phyloP scores from a whole-genome alignment of 495 filamentous ascomycete species.

The Alectoria sarmentosa region DNA sequence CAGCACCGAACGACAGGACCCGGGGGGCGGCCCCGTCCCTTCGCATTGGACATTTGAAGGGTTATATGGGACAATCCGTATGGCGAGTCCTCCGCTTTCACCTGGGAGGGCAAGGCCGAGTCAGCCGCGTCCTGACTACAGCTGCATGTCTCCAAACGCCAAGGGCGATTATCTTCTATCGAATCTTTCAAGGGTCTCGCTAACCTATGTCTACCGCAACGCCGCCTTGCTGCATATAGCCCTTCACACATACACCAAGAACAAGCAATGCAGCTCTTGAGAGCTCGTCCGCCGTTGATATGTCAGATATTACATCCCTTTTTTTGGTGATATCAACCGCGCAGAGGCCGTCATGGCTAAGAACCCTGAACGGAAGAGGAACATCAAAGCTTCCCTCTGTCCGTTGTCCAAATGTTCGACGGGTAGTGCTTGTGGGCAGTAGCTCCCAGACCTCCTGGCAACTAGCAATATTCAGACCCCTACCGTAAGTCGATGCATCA shows the following conservation, averaged over 20 bases:
- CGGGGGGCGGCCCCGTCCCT: not conserved
- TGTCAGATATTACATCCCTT: not conserved
- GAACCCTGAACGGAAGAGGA: constrained; percentile 1
- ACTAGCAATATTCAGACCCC: not conserved
- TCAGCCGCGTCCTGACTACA: not conserved
- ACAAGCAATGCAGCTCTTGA: not conserved
- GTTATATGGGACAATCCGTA: constrained; percentile 1
- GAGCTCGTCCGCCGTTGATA: not conserved
- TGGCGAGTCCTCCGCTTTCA: not conserved
- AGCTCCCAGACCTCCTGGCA: constrained; percentile 5
- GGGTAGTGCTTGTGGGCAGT: not conserved
- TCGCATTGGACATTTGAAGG: not conserved
- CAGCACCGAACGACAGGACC: not conserved
- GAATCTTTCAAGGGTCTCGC: not conserved
- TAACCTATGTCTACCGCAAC: not conserved
- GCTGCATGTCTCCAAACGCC: not conserved
- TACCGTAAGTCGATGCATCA: not conserved
- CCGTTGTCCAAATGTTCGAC: not conserved
- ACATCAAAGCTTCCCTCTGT: not conserved
- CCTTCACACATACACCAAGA: not conserved
- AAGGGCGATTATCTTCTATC: not conserved
- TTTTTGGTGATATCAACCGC: not conserved
- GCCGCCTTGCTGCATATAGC: not conserved
- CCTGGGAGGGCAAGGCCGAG: not conserved
- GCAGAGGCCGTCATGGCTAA: constrained; percentile 6